A percentile compares a stretch with the other conserved stretches of the same genome.
Conservation (phyloP, 805 yeast species). For the Osmozyma mogii region DNA sequence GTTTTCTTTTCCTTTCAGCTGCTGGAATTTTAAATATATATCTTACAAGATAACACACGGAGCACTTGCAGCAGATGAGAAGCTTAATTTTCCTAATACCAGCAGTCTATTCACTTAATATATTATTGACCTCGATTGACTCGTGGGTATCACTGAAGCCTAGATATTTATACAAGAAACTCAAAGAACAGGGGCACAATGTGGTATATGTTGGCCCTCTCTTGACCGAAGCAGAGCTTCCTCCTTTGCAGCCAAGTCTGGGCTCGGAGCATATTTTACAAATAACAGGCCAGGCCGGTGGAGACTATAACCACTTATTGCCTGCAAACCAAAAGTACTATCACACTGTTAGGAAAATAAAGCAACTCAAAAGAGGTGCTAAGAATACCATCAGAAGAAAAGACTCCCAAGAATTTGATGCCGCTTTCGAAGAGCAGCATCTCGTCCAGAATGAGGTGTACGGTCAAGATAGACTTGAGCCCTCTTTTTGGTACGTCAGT, state of each 20-base stretch:
- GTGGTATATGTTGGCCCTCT: constrained; percentile 28
- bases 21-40: no score
- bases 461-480: constrained; percentile 30
- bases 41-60: no score
- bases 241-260: neutral
- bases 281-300: constrained; percentile 13
- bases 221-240: constrained; percentile 9
- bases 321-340: constrained; percentile 24
- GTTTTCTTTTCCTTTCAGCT: no score
- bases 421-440: neutral
- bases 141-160: constrained; percentile 32
- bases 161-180: constrained; percentile 19
- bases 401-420: constrained; percentile 2
- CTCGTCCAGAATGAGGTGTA: constrained; percentile 7
- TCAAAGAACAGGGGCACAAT: constrained; percentile 22
- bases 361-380: constrained; percentile 12
- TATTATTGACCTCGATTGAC: constrained; percentile 25
- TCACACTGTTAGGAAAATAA: constrained; percentile 11
- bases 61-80: no score
- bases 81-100: no score
- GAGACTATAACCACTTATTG: constrained; percentile 28
- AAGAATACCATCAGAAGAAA: constrained; percentile 11
- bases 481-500: constrained; percentile 27
- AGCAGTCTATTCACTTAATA: no score
- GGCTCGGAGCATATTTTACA: neutral